Evolutionary conservation across 2,329 filamentous ascomycete genomes (phyloP).

Genomic region (Coniochaeta ligniaria): DNA sequence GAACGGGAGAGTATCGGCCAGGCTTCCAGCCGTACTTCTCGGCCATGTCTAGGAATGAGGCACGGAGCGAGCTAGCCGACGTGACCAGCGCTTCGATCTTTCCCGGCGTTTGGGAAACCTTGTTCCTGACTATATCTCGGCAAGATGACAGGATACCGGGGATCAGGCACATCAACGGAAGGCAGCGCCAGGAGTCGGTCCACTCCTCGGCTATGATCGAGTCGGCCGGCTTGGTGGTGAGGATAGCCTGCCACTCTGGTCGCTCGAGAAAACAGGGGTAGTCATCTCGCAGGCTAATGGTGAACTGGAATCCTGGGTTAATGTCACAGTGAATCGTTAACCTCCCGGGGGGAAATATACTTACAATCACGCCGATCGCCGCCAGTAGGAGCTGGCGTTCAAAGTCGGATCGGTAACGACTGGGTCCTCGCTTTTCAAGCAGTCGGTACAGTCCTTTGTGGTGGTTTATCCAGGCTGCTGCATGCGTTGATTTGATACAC

Average conservation of each 20-base stretch:
- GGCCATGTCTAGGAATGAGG: background rate
- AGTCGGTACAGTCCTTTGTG: background rate
- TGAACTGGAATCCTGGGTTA: background rate
- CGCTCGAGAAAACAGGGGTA: background rate
- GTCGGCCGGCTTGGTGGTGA: background rate
- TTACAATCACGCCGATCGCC: background rate
- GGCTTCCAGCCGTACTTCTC: background rate
- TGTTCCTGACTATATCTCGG: background rate
- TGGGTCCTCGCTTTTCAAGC: background rate
- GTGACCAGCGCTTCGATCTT: background rate
- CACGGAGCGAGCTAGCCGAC: background rate
- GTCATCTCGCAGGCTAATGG: background rate
- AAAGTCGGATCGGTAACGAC: background rate
- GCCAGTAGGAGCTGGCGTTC: background rate
- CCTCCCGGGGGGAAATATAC: background rate
- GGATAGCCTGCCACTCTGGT: background rate
- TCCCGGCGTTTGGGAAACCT: background rate
- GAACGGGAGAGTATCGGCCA: background rate
- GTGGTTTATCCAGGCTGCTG: slow-evolving; percentile 1
- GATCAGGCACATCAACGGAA: slow-evolving; percentile 2
- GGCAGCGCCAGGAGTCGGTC: background rate
- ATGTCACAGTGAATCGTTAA: background rate
- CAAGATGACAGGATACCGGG: background rate
- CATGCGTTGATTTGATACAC: background rate
- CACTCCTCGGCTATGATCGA: slow-evolving; percentile 1